These are phyloP conservation scores for Boletus fagicola DNA, from an alignment of 768 basidiomycete species.

Conservation along the genomic window DNA sequence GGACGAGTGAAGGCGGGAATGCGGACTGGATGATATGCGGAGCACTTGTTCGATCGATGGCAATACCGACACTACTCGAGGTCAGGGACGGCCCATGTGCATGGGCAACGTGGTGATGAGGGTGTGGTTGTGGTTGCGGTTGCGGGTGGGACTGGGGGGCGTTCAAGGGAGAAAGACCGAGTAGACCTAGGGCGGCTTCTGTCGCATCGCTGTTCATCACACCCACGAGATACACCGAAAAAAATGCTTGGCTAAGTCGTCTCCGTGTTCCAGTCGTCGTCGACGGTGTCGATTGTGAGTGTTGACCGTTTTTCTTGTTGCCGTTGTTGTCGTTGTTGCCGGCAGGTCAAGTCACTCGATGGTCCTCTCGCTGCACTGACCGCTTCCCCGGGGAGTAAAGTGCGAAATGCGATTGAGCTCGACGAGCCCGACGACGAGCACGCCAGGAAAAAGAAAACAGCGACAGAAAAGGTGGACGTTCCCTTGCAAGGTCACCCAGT, in stretches of 20 bases:
- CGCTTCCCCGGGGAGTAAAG: neutral
- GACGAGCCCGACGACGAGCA: constrained; percentile 19
- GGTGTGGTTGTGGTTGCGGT: constrained; percentile 26
- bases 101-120: constrained; percentile 25
- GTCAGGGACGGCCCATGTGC: constrained; percentile 30
- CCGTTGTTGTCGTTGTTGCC: constrained; percentile 4
- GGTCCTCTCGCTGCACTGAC: constrained; percentile 5
- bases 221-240: constrained; percentile 11
- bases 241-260: constrained; percentile 6
- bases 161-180: constrained; percentile 45
- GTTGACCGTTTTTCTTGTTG: constrained; percentile 18
- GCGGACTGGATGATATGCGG: constrained; percentile 22
- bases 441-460: constrained; percentile 3
- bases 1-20: constrained; percentile 33
- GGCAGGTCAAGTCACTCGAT: constrained; percentile 2
- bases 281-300: constrained; percentile 14
- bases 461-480: constrained; percentile 20
- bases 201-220: constrained; percentile 54
- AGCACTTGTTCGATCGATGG: constrained; percentile 24
- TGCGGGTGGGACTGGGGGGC: constrained; percentile 30
- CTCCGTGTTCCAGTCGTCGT: constrained; percentile 8
- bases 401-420: constrained; percentile 12
- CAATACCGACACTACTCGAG: constrained; percentile 23
- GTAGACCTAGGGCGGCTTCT: constrained; percentile 58
- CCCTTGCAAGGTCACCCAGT: constrained; percentile 19